A percentile compares a stretch with the other conserved stretches of the same genome.
These are phyloP conservation scores for Venturiaceae sp. DNA, from an alignment of 2,329 filamentous ascomycete species.

Conservation along the genomic window DNA sequence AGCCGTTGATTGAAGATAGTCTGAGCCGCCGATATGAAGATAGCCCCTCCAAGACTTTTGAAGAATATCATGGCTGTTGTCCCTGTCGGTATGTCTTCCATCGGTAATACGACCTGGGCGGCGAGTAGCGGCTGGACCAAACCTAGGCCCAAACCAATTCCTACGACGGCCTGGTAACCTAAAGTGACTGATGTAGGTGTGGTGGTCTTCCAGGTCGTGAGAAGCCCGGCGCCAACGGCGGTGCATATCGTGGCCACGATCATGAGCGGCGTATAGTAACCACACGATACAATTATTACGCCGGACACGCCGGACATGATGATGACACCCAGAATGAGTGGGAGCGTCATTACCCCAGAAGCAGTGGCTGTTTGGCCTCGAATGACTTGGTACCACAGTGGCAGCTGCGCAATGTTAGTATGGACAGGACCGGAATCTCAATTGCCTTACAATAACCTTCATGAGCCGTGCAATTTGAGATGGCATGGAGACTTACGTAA, in stretches of 20 bases:
- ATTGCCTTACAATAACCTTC: conserved; percentile 18
- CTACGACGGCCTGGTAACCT: conserved; percentile 23
- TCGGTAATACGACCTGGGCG: conserved; percentile 9
- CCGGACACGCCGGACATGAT: conserved; percentile 18
- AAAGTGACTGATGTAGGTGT: conserved; percentile 20
- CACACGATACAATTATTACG: conserved; percentile 24
- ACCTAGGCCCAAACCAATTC: conserved; percentile 14
- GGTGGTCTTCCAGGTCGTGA: conserved; percentile 20
- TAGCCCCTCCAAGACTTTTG: conserved; percentile 7
- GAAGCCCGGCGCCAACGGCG: conserved; percentile 25
- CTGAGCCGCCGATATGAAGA: conserved; percentile 10
- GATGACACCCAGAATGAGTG: neutral
- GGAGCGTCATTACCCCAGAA: conserved; percentile 3
- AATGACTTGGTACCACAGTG: conserved; percentile 9
- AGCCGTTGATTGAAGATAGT: conserved; percentile 8
- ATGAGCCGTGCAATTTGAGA: conserved; percentile 18
- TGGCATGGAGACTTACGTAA: neutral
- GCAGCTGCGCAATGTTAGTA: conserved; percentile 21
- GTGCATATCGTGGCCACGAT: conserved; percentile 22
- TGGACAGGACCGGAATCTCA: conserved; percentile 22
- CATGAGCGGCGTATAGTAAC: conserved; percentile 27
- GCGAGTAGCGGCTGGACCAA: conserved; percentile 11
- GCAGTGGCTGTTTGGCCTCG: neutral
- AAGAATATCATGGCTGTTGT: conserved; percentile 7
- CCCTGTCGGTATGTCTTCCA: conserved; percentile 9